Evolutionary conservation across 2,329 filamentous ascomycete species (phyloP).

Genomic region (Fusarium tjaetaba): DNA sequence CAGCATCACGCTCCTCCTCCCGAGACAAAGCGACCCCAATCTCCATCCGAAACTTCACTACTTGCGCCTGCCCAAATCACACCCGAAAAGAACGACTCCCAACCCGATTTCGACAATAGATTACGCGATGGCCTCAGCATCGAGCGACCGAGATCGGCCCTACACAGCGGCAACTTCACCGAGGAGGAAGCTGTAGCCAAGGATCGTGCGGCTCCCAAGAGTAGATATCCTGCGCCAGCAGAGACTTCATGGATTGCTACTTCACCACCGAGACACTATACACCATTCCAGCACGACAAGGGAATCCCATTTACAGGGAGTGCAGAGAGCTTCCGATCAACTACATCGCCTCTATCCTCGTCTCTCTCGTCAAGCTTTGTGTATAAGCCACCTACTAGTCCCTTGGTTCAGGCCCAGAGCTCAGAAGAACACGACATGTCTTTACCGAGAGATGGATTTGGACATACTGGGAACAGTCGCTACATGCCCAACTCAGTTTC

Average conservation of each 20-base stretch:
- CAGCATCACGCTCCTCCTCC: conserved; percentile 35
- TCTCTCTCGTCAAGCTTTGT: conserved; percentile 83
- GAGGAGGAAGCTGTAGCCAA: conserved; percentile 44
- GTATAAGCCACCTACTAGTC: conserved; percentile 90
- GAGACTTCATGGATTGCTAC: conserved; percentile 61
- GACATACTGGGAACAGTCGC: conserved; percentile 64
- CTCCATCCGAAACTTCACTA: conserved; percentile 53
- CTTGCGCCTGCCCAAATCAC: conserved; percentile 60
- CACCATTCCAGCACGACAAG: conserved; percentile 56
- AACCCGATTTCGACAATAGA: conserved; percentile 49
- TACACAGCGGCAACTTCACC: conserved; percentile 75
- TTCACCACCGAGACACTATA: conserved; percentile 64
- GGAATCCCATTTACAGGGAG: conserved; percentile 46
- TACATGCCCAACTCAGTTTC: conserved; percentile 77
- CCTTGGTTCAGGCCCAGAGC: conserved; percentile 87
- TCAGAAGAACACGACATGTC: conserved; percentile 76
- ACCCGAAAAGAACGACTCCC: conserved; percentile 45
- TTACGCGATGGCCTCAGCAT: conserved; percentile 71
- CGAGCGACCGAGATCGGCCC: conserved; percentile 81
- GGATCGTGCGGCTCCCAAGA: neutral
- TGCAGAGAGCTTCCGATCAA: conserved; percentile 53
- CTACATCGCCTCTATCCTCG: conserved; percentile 72
- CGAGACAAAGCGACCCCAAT: conserved; percentile 40
- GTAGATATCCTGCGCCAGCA: conserved; percentile 31
- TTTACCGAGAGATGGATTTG: conserved; percentile 61